Evolutionary conservation across 2,329 filamentous ascomycete genomes (phyloP), one percentile per base, ranked within the genome.

Genomic region (Orbilia javanica): DNA sequence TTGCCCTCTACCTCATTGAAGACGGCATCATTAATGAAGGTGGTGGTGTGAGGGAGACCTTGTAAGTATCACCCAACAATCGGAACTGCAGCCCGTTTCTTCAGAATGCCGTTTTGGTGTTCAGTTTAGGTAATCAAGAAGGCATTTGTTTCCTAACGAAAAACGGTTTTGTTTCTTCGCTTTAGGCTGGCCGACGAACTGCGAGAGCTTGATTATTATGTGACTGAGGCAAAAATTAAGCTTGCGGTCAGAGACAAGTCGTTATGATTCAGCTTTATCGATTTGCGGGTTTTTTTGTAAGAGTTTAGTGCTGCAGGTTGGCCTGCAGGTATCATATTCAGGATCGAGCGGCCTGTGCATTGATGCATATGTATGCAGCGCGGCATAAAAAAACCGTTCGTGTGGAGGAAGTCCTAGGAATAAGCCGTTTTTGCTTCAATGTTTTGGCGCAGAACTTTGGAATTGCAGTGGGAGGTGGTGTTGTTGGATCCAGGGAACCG

Each of bases 201-300:
- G 20, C 65, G 73, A 66, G 73, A 77, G 52, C 48, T 77, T n/a
- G 73, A 77, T 67, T 77, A 77, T 39, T 77, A 77, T 71, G 65
- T 77, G 8, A 53, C 53, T 29, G 73, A 77, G 53, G 66, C 50
- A 20, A 77, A 60, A 25, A 68, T 68, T 44, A 70, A 53, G 46
- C 52, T 77, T 22, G 50, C 62, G 8, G 73, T 77, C 20, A 70
- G 60, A 53, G 73, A 77, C 48, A 77, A 71, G 57, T 77, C 55
- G 55, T 60, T 60, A 42, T 60, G 55, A 60, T 60, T 60, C 55
- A 60, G 55, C 55, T 60, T 25, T 42, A n/a, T 60, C 27, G 55
- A 18, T 27, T 57, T 60, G 55, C 55, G 55, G 55, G 31, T 42
- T 31, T 62, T 44, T 48, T 29, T 34, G 57, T 65, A 73, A 73